Base-by-base conservation (phyloP, 2,329 filamentous ascomycete species). In the Penicillium palitans region DNA sequence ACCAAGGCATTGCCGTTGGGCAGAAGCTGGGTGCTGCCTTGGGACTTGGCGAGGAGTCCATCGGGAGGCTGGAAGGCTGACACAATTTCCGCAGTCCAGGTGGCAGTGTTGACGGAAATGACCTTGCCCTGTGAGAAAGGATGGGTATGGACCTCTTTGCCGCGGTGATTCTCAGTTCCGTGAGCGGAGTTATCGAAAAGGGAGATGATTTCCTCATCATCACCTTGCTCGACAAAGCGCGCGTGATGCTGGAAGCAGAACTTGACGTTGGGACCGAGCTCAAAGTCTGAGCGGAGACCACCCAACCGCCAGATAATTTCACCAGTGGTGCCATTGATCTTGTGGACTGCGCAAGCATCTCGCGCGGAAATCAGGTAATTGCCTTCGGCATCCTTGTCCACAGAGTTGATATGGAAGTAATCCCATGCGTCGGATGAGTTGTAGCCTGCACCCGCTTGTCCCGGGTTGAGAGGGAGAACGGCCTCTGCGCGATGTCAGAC, bases 111-210 rank as follows among this genome's bases (percentile, higher is more conserved):
- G 54, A 82, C 73, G 9, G 65, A 70, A 58, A 82, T 71, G 62
- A 79, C 76, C 69, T 80, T 73, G 2, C 78, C 79, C 19, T 78
- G 72, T 0, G 78, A 79, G 42, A 79, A 72, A 1, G 77, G 74
- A 59, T 31, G 29, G 29, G 29, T 31, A 10, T 31, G 29, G 29
- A 31, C 10, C 29, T 31, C 29, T 31, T 12, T 31, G 10, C 29
- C 29, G 13, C 76, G 64, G n/a, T 68, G 59, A 6, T 69, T 67
- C 37, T 70, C 68, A 4, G 65, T 68, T 6, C 68, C 79, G 58
- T 83, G 78, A 8, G 78, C 80, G 19, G 76, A 77, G 68, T 86
- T 85, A 63, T 84, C 81, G 62, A 80, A 85, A 51, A 86, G 74
- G 6, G 80, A 81, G 57, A 85, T 75, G 8, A 80, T 68, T 10